These are phyloP conservation scores for Colletotrichum noveboracense DNA, from an alignment of 2,329 filamentous ascomycete species.

Conservation along the genomic window DNA sequence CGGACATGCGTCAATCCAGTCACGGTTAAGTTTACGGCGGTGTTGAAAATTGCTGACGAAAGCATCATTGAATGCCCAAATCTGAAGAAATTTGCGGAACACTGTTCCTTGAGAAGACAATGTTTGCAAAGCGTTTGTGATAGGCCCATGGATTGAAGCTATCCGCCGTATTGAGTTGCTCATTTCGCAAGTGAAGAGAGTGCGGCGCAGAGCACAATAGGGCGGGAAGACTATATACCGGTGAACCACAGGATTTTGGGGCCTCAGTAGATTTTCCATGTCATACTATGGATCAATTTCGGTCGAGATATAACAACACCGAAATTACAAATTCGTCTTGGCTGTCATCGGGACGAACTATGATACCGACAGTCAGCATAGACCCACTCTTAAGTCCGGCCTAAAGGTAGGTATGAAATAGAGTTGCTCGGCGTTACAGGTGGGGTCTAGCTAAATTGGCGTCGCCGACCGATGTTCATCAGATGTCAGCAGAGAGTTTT, in stretches of 20 bases:
- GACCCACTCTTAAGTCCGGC: neutral
- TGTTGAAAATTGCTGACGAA: neutral
- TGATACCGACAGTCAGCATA: neutral
- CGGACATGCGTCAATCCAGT: neutral
- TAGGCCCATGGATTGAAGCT: neutral
- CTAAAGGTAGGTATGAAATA: accelerated
- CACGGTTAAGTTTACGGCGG: neutral
- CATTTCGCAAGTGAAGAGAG: accelerated
- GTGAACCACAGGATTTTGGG: accelerated
- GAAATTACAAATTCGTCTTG: neutral
- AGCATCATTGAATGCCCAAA: too few relatives aligned
- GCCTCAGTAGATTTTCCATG: neutral
- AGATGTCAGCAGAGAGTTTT: neutral
- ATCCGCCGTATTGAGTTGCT: neutral
- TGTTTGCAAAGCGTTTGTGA: neutral
- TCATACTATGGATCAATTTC: too few relatives aligned
- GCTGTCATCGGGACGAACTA: neutral
- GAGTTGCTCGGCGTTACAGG: neutral
- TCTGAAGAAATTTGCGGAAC: too few relatives aligned
- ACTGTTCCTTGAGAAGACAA: neutral
- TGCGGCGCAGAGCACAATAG: accelerated
- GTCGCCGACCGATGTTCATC: neutral
- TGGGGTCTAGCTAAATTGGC: neutral
- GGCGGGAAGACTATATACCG: accelerated
- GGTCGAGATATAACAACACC: neutral